Evolutionary conservation across 495 filamentous ascomycete species (phyloP).

Genomic region (Podospora didyma): DNA sequence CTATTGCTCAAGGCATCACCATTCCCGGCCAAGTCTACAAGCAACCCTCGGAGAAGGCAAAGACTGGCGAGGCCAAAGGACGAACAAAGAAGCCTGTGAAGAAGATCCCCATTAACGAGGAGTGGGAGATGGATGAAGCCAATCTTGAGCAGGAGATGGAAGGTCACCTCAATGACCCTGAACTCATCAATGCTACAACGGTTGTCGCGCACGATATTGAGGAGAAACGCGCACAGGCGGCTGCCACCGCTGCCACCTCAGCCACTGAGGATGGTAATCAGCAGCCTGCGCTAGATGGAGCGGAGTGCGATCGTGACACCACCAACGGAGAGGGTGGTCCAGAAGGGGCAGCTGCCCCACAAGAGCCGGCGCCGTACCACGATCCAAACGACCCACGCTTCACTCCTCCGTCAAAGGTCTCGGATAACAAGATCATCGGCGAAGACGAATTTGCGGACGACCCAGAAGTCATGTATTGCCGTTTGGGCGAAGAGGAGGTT

Average conservation of each 20-base stretch:
- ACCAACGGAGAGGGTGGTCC: not conserved
- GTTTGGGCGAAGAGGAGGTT: conserved; percentile 65
- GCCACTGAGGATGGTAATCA: not conserved
- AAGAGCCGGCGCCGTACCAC: not conserved
- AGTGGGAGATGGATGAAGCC: conserved; percentile 46
- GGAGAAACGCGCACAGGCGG: conserved; percentile 20
- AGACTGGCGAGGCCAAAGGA: not conserved
- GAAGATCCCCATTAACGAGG: conserved; percentile 35
- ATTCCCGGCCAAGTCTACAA: conserved; percentile 7
- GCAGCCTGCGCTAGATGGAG: not conserved
- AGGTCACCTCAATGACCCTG: conserved; percentile 41
- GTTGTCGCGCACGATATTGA: conserved; percentile 27
- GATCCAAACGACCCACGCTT: not conserved
- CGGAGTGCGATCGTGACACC: not conserved
- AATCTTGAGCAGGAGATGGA: conserved; percentile 50
- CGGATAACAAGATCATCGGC: conserved; percentile 55
- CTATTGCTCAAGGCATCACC: conserved; percentile 25
- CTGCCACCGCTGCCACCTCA: not conserved
- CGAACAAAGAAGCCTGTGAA: conserved; percentile 14
- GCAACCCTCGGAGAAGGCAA: not conserved
- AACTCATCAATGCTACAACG: conserved; percentile 38
- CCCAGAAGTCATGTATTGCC: conserved; percentile 74
- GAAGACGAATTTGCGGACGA: conserved; percentile 81
- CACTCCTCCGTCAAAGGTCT: conserved; percentile 13
- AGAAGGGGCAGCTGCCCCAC: not conserved